Percentiles rank a stretch among this genome's conserved stretches.
Conservation (phyloP, 2,329 filamentous ascomycete genomes). For the Aspergillus floridensis region DNA sequence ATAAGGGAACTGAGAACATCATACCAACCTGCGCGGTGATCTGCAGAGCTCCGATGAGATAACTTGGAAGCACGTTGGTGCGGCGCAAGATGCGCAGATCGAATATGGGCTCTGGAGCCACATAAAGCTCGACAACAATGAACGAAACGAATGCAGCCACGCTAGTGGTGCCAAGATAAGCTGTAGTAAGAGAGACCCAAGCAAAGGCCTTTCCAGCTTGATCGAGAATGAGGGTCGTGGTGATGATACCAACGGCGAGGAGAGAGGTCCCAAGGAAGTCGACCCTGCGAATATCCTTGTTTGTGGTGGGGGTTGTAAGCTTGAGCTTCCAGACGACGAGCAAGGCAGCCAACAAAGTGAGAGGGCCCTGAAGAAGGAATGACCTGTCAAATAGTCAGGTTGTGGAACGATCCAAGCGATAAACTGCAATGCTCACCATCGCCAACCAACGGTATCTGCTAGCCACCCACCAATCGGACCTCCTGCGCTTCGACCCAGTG, state of each 20-base stretch:
- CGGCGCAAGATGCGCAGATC: slow-evolving; percentile 33
- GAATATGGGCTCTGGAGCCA: slow-evolving; percentile 38
- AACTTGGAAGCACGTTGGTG: slow-evolving; percentile 30
- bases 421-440: slow-evolving; percentile 49
- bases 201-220: slow-evolving; percentile 46
- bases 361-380: slow-evolving; percentile 30
- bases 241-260: slow-evolving; percentile 44
- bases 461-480: slow-evolving; percentile 60
- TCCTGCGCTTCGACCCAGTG: slow-evolving; percentile 50
- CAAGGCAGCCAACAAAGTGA: slow-evolving; percentile 28
- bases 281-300: slow-evolving; percentile 49
- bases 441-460: slow-evolving; percentile 63
- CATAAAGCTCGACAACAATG: slow-evolving; percentile 29
- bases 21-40: slow-evolving; percentile 58
- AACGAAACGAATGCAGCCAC: slow-evolving; percentile 24
- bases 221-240: slow-evolving; percentile 49
- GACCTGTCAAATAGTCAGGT: slow-evolving; percentile 17
- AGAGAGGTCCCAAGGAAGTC: slow-evolving; percentile 58
- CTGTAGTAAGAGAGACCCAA: slow-evolving; percentile 27
- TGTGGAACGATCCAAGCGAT: neutral
- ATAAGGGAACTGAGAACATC: slow-evolving; percentile 66
- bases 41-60: slow-evolving; percentile 52
- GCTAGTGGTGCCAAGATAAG: slow-evolving; percentile 16
- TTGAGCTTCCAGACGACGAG: slow-evolving; percentile 48
- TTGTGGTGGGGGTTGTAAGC: slow-evolving; percentile 7